Percentiles rank a stretch among this genome's conserved stretches.
These are phyloP conservation scores for Hydrangea macrophylla DNA, from an alignment of 148 eudicot species.

Conservation along the genomic window DNA sequence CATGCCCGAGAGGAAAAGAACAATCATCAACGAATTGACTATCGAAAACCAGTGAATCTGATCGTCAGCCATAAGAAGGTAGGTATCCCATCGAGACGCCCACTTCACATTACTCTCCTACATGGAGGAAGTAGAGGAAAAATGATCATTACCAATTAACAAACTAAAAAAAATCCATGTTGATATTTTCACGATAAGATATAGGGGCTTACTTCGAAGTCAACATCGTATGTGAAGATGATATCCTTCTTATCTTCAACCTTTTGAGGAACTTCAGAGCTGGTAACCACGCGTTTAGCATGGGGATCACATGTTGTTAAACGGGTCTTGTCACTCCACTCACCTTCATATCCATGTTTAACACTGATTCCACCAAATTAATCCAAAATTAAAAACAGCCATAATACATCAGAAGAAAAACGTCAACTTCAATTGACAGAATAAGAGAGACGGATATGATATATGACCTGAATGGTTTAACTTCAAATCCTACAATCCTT, in stretches of 20 bases:
- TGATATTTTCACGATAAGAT: background rate
- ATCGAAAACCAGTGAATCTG: constrained; percentile 38
- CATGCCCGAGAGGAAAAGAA: constrained; percentile 42
- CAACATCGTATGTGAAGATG: constrained; percentile 38
- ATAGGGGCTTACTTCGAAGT: constrained; percentile 20
- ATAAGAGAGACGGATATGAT: background rate
- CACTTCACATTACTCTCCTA: constrained; percentile 40
- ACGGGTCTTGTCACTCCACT: constrained; percentile 29
- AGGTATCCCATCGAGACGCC: constrained; percentile 45
- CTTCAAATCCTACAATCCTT: constrained; percentile 40
- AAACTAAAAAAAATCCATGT: background rate
- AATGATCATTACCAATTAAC: background rate
- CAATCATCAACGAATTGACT: constrained; percentile 41
- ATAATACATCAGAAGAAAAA: background rate
- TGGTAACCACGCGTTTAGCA: constrained; percentile 28
- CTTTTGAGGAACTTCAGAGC: constrained; percentile 34
- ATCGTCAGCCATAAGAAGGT: constrained; percentile 42
- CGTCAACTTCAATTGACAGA: background rate
- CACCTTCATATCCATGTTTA: constrained; percentile 32
- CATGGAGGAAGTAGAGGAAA: background rate
- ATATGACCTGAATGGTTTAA: constrained; percentile 31
- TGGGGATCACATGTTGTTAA: constrained; percentile 39
- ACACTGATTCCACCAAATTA: constrained; percentile 16
- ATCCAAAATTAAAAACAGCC: background rate
- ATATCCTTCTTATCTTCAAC: constrained; percentile 41